phyloP scores from a whole-genome alignment of 495 filamentous ascomycete genomes.

The Penicillium taxi region DNA sequence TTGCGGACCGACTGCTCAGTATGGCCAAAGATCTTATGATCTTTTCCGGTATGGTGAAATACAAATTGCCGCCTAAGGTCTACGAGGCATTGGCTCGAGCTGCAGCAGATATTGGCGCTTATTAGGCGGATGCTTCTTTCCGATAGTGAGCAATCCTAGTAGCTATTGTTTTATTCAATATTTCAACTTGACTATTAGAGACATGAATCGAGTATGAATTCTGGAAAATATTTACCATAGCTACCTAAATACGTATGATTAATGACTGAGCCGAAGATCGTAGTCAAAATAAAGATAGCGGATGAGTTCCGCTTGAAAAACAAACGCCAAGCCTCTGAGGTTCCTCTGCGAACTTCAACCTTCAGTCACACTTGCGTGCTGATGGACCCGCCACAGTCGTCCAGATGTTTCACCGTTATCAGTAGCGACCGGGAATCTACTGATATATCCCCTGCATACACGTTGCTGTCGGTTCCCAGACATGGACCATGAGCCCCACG shows the following conservation, averaged over 20 bases:
- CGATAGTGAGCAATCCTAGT: too few relatives aligned
- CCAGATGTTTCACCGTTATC: background rate
- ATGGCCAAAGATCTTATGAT: slow-evolving; percentile 83
- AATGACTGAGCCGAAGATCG: too few relatives aligned
- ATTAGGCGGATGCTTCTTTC: slow-evolving; percentile 20
- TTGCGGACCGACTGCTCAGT: slow-evolving; percentile 62
- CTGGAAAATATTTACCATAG: too few relatives aligned
- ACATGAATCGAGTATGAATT: too few relatives aligned
- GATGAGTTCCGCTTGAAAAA: too few relatives aligned
- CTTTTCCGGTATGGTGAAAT: slow-evolving; percentile 90
- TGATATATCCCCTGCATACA: slow-evolving; percentile 1
- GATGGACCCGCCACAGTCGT: slow-evolving; percentile 2
- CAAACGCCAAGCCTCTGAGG: slow-evolving; percentile 8
- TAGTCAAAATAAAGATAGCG: too few relatives aligned
- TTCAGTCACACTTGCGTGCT: slow-evolving; percentile 7
- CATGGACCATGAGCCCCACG: slow-evolving; percentile 30
- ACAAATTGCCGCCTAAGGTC: slow-evolving; percentile 65
- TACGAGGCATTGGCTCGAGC: slow-evolving; percentile 76
- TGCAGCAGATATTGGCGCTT: slow-evolving; percentile 59
- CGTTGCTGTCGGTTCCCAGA: slow-evolving; percentile 6
- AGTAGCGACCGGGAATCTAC: slow-evolving; percentile 2
- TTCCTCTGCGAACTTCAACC: background rate
- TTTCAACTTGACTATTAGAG: too few relatives aligned
- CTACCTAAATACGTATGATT: too few relatives aligned
- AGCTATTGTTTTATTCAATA: too few relatives aligned